Percentiles rank a stretch among this genome's conserved stretches.
Evolutionary conservation across 2,329 filamentous ascomycete species (phyloP).

Genomic region (Fusarium humuli): DNA sequence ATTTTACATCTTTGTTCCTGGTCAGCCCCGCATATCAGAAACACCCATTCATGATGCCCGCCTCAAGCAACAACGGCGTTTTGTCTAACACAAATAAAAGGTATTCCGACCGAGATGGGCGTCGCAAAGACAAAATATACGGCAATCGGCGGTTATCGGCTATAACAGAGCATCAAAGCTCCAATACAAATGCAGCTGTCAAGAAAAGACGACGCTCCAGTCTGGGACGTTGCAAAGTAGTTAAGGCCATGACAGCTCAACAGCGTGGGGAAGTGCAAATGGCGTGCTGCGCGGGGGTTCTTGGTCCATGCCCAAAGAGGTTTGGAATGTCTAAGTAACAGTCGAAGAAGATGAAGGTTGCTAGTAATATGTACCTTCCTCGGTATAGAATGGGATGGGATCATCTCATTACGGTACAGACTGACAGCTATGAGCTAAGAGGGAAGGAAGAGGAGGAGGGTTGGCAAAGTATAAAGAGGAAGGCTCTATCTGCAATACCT

Average conservation of each 20-base stretch:
- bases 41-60: conserved; percentile 2
- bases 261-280: conserved; percentile 37
- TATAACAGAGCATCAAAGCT: conserved; percentile 11
- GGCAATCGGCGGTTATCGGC: conserved; percentile 37
- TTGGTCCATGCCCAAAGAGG: conserved; percentile 36
- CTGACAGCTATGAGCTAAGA: not conserved
- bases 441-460: not conserved
- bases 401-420: conserved; percentile 1
- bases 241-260: conserved; percentile 9
- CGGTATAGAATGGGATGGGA: not conserved
- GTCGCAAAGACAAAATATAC: not conserved
- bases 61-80: conserved; percentile 4
- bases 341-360: conserved; percentile 9
- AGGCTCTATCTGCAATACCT: conserved; percentile 6
- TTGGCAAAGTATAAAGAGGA: conserved; percentile 43
- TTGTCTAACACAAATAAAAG: not conserved
- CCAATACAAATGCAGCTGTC: not conserved
- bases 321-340: conserved; percentile 20
- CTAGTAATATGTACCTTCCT: not conserved
- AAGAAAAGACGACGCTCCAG: conserved; percentile 21
- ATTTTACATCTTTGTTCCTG: not conserved
- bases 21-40: conserved; percentile 21
- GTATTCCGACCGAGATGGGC: not conserved
- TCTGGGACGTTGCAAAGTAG: not conserved
- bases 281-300: conserved; percentile 39